Evolutionary conservation across 345 rosid species (phyloP), one percentile per base, ranked within the genome.

Genomic region (Conringia planisiliqua): DNA sequence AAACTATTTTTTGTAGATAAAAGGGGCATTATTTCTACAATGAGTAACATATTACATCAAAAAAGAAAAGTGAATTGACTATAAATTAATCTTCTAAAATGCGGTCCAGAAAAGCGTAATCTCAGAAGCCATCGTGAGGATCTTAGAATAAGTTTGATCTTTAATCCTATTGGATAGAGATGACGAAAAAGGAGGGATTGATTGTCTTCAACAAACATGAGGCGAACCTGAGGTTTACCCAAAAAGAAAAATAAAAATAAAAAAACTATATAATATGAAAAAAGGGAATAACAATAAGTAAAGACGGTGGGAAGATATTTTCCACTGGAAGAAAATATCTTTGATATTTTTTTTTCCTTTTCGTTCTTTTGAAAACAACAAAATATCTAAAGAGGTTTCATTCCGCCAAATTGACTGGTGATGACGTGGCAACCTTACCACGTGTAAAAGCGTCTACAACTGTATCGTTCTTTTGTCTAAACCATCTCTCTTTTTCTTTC

Each of bases 391-490:
- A 42, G 8, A 17, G 43, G 10, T 36, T 58, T 75, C 69, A 75
- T 14, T 27, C 67, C 43, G 70, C 32, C 17, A 75, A 38, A 22
- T 39, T 47, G 61, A 38, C 55, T 8, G 46, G 44, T 24, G 30
- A 13, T 79, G 93, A 89, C 90, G 85, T 89, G 92, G 83, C 83
- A 74, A 0, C 5, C 3, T 7, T 27, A 80, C 85, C 89, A 88
- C 96, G 90, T 89, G 93, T 83, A 70, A 83, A 88, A 86, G 91
- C 50, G 80, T 68, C 72, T 84, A 81, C 90, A 87, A 80, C 85
- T 86, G 89, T 82, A 70, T 8, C 82, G 63, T 66, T 68, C 85
- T 75, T 74, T 80, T 69, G 57, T 57, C 62, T 57, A 9, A 40
- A 10, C 4, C 62, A 29, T 18, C 35, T 17, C 39, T 9, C 44